Evolutionary conservation across 768 basidiomycete species (phyloP), one percentile per base, ranked within the genome.

Genomic region (Fistulinella prunicolor): DNA sequence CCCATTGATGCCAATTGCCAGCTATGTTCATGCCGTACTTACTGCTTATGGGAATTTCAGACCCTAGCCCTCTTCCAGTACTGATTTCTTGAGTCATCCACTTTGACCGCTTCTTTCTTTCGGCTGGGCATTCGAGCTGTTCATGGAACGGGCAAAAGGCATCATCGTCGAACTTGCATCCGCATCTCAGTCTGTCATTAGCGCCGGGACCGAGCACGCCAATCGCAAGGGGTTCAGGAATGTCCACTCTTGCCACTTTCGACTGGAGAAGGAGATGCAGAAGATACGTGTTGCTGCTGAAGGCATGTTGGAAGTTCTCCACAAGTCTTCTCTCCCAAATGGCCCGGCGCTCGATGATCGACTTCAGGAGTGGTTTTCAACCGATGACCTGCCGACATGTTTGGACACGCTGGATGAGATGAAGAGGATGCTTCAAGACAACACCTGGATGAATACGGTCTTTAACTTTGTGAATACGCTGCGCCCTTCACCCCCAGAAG

Each of bases 221-320:
- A 38, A n/a, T 6, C 30, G 36, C 14, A 45, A 10, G 4, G 40
- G 44, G 1, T 22, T 23, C 34, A 37, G n/a, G 26, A 43, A 39
- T 2, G 20, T 54, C 32, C 41, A 37, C 2, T 28, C 46, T 5
- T 32, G 45, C 42, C 52, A 54, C 29, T 54, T 54, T 54, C 51
- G 45, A 22, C 23, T 54, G 9, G 53, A 54, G 34, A 47, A 44
- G 30, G 53, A 54, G 38, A 54, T 54, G 52, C 45, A 54, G 12
- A 30, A 10, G 19, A 44, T 54, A 29, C 39, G 17, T n/a, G 41
- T 55, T 9, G 52, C 42, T 4, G 45, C 41, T 0, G 5, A 28
- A 9, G 36, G 40, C 17, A 38, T 54, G 13, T 36, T 47, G 3
- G 30, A 21, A 7, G 17, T 54, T 4, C 51, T 54, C 21, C 20